Evolutionary conservation across 345 rosid genomes (phyloP), one percentile per base, ranked within the genome.

Genomic region (Eucalyptus guilfoylei): DNA sequence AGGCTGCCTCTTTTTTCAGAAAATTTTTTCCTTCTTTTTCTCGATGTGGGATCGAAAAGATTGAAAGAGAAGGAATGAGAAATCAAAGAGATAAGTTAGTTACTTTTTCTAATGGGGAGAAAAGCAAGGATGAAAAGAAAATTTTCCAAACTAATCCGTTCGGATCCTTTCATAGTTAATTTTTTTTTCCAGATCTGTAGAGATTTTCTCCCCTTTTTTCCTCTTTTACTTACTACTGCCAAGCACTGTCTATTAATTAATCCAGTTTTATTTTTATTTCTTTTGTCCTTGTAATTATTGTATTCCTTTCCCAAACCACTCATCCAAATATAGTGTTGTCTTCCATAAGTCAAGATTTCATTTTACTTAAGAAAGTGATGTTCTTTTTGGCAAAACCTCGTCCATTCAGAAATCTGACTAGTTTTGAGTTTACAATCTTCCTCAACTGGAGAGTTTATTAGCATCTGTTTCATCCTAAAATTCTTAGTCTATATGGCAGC

Each of bases 371-470:
- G 32, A 60, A 60, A 60, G 67, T 12, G 32, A 62, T 14, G 34
- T 62, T 62, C 16, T 26, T 11, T 13, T 62, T 6, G 17, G 69
- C 0, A 6, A 54, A 54, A 54, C 26, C 26, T 21, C 24, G 26
- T 6, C 19, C 8, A 16, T 9, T 23, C 0, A 10, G 0, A 58
- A 26, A 58, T 58, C 14, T 21, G 0, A 54, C 60, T 21, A 9
- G 26, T 8, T 54, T 54, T 19, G 5, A 0, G 11, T 21, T 0
- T 54, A 54, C 0, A 5, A 58, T 58, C 5, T 11, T 26, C 14
- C n/a, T 58, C 7, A 58, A 24, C 11, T 54, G 26, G 1, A 54
- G 64, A 58, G 30, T 58, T 58, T 24, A 0, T 52, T 5, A 0
- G 1, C 58, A 21, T 54, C 58, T 21, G 26, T 54, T 54, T 54